Conservation (phyloP, 805 yeast species). For the Yamadazyma kitorensis region DNA sequence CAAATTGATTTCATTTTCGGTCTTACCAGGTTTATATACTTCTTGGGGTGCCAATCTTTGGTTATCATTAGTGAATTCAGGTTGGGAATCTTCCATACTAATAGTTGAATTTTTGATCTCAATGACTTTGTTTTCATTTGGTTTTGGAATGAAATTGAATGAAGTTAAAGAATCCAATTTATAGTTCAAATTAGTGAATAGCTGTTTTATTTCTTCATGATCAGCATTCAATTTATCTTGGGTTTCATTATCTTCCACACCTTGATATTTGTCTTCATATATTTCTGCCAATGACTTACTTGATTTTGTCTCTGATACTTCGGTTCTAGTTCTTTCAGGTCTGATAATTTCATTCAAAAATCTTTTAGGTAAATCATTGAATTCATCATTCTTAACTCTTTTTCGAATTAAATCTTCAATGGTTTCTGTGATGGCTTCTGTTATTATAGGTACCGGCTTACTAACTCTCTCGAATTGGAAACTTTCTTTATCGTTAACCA, state of each 20-base stretch:
- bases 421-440: constrained; percentile 81
- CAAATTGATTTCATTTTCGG: constrained; percentile 55
- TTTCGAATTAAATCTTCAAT: constrained; percentile 86
- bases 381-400: constrained; percentile 70
- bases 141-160: constrained; percentile 93
- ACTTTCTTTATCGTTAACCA: constrained; percentile 64
- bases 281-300: constrained; percentile 85
- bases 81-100: constrained; percentile 95
- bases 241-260: constrained; percentile 42
- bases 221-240: constrained; percentile 66
- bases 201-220: constrained; percentile 72
- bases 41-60: constrained; percentile 93
- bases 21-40: constrained; percentile 59
- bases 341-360: constrained; percentile 63
- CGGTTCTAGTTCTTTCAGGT: constrained; percentile 45
- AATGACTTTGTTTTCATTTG: constrained; percentile 66
- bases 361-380: constrained; percentile 82
- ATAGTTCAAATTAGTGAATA: constrained; percentile 61
- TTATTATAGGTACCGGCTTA: constrained; percentile 93
- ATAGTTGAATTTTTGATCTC: constrained; percentile 85
- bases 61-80: constrained; percentile 71
- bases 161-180: constrained; percentile 87
- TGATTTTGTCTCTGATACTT: constrained; percentile 81
- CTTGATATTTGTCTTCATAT: constrained; percentile 79
- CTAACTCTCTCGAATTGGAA: constrained; percentile 90